These are phyloP conservation scores for Croton laevigatus DNA, from an alignment of 441 rosid species.

Conservation along the genomic window DNA sequence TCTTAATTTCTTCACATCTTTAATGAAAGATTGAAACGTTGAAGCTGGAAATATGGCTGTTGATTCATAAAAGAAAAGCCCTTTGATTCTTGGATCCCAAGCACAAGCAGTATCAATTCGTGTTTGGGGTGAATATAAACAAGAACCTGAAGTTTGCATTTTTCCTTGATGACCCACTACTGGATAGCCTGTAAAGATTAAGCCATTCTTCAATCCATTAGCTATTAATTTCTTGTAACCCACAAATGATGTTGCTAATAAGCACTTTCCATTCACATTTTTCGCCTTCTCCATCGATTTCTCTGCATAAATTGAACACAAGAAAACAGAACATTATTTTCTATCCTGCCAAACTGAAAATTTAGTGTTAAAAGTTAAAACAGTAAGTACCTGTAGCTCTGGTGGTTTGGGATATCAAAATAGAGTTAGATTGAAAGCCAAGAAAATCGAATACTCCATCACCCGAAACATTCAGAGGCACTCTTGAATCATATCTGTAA, in stretches of 20 bases:
- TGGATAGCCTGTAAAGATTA: constrained; percentile 69
- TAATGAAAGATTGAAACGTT: constrained; percentile 48
- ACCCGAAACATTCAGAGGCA: constrained; percentile 43
- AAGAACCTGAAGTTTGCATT: constrained; percentile 79
- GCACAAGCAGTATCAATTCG: constrained; percentile 54
- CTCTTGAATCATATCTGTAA: constrained; percentile 66
- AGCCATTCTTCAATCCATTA: constrained; percentile 68
- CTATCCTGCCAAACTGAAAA: too few relatives aligned
- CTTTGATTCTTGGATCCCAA: constrained; percentile 78
- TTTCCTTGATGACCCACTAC: constrained; percentile 75
- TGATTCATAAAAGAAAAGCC: constrained; percentile 70
- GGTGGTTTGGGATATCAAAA: constrained; percentile 48
- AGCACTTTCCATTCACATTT: constrained; percentile 55
- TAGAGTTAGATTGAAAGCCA: constrained; percentile 66
- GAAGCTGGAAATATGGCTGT: constrained; percentile 61
- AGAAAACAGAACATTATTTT: not conserved
- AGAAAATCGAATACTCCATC: constrained; percentile 67
- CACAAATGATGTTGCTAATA: constrained; percentile 46
- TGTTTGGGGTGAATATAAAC: constrained; percentile 52
- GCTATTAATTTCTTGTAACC: constrained; percentile 57
- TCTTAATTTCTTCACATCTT: constrained; percentile 57
- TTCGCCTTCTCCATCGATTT: constrained; percentile 47
- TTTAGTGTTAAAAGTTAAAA: not conserved
- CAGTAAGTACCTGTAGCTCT: constrained; percentile 56
- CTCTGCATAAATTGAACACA: constrained; percentile 38